Base-by-base conservation (phyloP, 1,284 basidiomycete genomes). In the Heterobasidion occidentale region DNA sequence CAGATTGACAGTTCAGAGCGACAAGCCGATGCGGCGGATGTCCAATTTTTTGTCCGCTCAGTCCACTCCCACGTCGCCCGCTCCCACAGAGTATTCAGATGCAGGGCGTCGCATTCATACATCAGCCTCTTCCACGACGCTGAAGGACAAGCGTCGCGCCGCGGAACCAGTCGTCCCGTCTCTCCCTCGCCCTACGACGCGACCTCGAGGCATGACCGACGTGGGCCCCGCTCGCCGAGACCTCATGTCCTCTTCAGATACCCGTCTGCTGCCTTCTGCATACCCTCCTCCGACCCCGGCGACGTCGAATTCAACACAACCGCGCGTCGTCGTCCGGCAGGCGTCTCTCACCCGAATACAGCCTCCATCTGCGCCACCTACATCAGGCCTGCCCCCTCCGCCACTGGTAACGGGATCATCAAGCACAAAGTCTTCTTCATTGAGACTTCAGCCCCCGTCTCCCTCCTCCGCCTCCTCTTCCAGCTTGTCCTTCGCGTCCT, bases 161-260 rank as follows among this genome's bases (percentile, higher is more conserved):
- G 17, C 33, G 27, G 15, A 36, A n/a, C 27, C 20, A 11, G 34
- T 36, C 33, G 6, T 34, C 73, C 19, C 72, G 73, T 14, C 68
- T 67, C 8, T 68, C 73, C 27, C 56, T 35, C 60, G 50, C 20
- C 33, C 52, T 5, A 56, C 45, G 56, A 51, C 54, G 64, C 75
- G 80, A 20, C 69, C 78, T 9, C 68, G 81, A 63, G 80, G 81
- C n/a, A 73, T 80, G 71, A 82, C 80, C 2, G 77, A 81, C 9
- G 61, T 60, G 7, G 54, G 51, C 46, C 38, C 56, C 19, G 33
- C 19, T 12, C 45, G 17, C 36, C 50, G 51, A 33, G 45, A 49
- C 27, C 20, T 33, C 8, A 45, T 48, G n/a, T 36, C 48, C 34
- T 14, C 48, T n/a, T 56, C 57, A 20, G 53, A 56, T 54, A 49